A percentile compares a stretch with the other conserved stretches of the same genome.
Evolutionary conservation across 164 flowering plant species (phyloP).

Genomic region (Berberis thunbergii): DNA sequence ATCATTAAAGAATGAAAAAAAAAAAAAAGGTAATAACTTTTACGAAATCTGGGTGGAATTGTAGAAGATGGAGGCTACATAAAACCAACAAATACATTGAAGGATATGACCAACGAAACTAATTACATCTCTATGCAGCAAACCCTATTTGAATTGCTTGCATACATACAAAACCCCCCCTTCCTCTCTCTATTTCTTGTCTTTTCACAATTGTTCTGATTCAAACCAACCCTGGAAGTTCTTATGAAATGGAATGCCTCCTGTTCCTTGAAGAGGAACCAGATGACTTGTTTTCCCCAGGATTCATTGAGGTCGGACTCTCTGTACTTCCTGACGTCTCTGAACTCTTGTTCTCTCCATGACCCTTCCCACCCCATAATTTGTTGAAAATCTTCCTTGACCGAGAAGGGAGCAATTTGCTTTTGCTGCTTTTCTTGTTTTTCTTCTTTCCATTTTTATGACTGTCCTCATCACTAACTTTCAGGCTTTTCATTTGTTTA

Average conservation of each 20-base stretch:
- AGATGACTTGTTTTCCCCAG: conserved; percentile 47
- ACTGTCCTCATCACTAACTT: conserved; percentile 24
- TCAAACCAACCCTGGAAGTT: too few species aligned
- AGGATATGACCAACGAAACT: conserved; percentile 8
- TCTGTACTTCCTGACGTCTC: conserved; percentile 68
- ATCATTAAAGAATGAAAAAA: too few species aligned
- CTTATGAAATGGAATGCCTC: conserved; percentile 65
- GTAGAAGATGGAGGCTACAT: background rate
- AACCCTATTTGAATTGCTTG: conserved; percentile 2
- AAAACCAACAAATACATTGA: background rate
- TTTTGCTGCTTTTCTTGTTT: conserved; percentile 33
- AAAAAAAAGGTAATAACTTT: background rate
- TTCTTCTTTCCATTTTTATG: conserved; percentile 28
- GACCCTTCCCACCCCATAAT: conserved; percentile 47
- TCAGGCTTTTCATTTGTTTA: conserved; percentile 37
- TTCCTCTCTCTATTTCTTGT: background rate
- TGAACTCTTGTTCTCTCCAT: conserved; percentile 51
- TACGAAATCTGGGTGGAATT: background rate
- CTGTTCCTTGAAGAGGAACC: conserved; percentile 52
- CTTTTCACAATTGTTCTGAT: too few species aligned
- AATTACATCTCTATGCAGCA: conserved; percentile 13
- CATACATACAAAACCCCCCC: conserved; percentile 2
- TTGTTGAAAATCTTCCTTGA: conserved; percentile 81
- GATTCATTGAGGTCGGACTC: conserved; percentile 61
- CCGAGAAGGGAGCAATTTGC: conserved; percentile 52